A percentile compares a stretch with the other conserved stretches of the same genome.
Conservation (phyloP, 768 basidiomycete species). For the Phaeotremella skinneri region DNA sequence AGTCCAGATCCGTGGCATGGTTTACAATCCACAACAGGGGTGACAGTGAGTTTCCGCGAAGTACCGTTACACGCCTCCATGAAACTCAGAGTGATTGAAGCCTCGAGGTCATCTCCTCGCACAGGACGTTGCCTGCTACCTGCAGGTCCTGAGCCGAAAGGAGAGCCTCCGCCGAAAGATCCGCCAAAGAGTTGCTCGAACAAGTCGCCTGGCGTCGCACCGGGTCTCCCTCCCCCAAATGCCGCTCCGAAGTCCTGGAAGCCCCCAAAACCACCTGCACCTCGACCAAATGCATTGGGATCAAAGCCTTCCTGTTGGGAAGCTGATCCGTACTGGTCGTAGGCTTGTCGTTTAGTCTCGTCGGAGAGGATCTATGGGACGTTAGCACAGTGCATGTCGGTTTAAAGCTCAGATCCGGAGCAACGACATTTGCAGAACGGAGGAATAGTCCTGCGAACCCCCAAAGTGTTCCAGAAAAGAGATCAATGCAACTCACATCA, state of each 20-base stretch:
- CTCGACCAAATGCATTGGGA: slow-evolving; percentile 71
- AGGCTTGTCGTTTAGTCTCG: slow-evolving; percentile 84
- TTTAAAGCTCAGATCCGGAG: too few relatives aligned
- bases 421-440: too few relatives aligned
- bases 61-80: slow-evolving; percentile 94
- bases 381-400: slow-evolving; percentile 1
- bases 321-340: slow-evolving; percentile 86
- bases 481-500: slow-evolving; percentile 63
- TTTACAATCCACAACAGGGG: slow-evolving; percentile 76
- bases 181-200: slow-evolving; percentile 83
- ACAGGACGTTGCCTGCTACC: slow-evolving; percentile 52
- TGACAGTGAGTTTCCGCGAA: slow-evolving; percentile 68
- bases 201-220: slow-evolving; percentile 60
- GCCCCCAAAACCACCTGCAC: slow-evolving; percentile 66
- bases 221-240: slow-evolving; percentile 50
- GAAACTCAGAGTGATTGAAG: slow-evolving; percentile 72
- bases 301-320: slow-evolving; percentile 94
- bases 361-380: slow-evolving; percentile 77
- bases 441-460: too few relatives aligned
- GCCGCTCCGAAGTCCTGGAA: slow-evolving; percentile 67
- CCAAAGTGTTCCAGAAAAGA: too few relatives aligned
- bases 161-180: slow-evolving; percentile 50
- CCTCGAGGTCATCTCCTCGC: slow-evolving; percentile 79
- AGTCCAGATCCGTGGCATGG: slow-evolving; percentile 84
- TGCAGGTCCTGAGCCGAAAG: slow-evolving; percentile 52